A percentile compares a stretch with the other conserved stretches of the same genome.
Evolutionary conservation across 2,329 filamentous ascomycete species (phyloP).

Genomic region (Cladophialophora chaetospira): DNA sequence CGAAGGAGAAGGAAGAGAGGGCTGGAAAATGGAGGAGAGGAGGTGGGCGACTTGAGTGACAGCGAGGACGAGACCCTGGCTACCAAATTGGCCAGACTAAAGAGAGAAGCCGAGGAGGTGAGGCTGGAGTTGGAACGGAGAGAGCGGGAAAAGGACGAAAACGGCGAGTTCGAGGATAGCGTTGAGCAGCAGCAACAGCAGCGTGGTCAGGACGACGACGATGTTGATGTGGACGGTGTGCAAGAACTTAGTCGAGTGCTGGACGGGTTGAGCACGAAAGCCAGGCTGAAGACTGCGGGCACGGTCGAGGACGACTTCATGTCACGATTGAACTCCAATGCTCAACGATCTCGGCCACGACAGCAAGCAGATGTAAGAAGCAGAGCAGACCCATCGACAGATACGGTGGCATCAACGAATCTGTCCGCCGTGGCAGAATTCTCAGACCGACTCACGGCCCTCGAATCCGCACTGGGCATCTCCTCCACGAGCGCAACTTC

Average conservation of each 20-base stretch:
- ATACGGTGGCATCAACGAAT: slow-evolving; percentile 49
- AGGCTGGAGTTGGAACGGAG: slow-evolving; percentile 53
- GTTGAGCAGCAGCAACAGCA: slow-evolving; percentile 46
- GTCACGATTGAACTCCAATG: slow-evolving; percentile 17
- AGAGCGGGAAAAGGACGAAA: slow-evolving; percentile 55
- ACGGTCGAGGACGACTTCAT: slow-evolving; percentile 29
- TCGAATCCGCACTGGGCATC: slow-evolving; percentile 82
- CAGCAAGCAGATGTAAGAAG: not conserved
- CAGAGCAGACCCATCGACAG: not conserved
- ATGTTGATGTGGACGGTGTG: slow-evolving; percentile 58
- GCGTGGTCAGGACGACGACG: slow-evolving; percentile 40
- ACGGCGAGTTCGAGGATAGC: slow-evolving; percentile 29
- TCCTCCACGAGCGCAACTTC: slow-evolving; percentile 63
- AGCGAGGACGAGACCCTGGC: slow-evolving; percentile 78
- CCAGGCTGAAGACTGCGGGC: slow-evolving; percentile 8
- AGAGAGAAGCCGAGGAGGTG: slow-evolving; percentile 77
- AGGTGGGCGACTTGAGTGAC: slow-evolving; percentile 64
- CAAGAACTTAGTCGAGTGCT: slow-evolving; percentile 71
- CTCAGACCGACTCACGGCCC: slow-evolving; percentile 72
- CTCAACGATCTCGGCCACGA: not conserved
- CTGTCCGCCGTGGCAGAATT: slow-evolving; percentile 83
- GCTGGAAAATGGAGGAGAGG: slow-evolving; percentile 51
- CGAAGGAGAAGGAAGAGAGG: slow-evolving; percentile 54
- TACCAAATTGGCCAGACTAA: slow-evolving; percentile 77
- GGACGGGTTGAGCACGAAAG: slow-evolving; percentile 45